Evolutionary conservation across 805 yeast genomes (phyloP).

Genomic region (Saturnispora kantuleensis): DNA sequence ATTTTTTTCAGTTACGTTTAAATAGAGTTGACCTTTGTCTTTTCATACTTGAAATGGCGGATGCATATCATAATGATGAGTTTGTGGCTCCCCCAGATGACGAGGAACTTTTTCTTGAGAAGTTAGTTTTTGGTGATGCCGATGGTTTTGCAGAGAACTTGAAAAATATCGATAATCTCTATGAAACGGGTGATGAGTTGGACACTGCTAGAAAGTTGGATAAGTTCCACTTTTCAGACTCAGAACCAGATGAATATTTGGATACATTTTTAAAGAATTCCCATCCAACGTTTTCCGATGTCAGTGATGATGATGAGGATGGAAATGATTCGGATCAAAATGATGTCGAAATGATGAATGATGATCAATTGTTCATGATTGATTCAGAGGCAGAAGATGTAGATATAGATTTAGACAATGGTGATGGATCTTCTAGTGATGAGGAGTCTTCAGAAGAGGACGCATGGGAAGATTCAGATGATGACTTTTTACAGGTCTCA

Average conservation of each 20-base stretch:
- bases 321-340: conserved; percentile 27
- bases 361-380: conserved; percentile 44
- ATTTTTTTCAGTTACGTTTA: background rate
- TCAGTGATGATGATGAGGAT: conserved; percentile 24
- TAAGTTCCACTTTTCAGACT: conserved; percentile 20
- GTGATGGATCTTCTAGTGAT: conserved; percentile 13
- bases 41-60: background rate
- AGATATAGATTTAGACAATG: conserved; percentile 27
- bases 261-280: conserved; percentile 37
- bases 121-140: conserved; percentile 80
- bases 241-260: conserved; percentile 26
- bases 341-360: conserved; percentile 29
- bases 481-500: conserved; percentile 60
- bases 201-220: conserved; percentile 19
- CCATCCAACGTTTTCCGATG: conserved; percentile 28
- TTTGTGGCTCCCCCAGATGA: conserved; percentile 62
- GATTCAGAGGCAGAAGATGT: conserved; percentile 34
- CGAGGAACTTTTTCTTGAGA: conserved; percentile 73
- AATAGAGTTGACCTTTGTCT: background rate
- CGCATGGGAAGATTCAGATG: conserved; percentile 90
- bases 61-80: conserved; percentile 1
- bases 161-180: conserved; percentile 49
- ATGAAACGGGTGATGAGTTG: conserved; percentile 35
- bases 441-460: conserved; percentile 22
- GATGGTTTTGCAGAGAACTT: conserved; percentile 63